phyloP scores from a whole-genome alignment of 2,329 filamentous ascomycete species.

The Aspergillus puulaauensis region DNA sequence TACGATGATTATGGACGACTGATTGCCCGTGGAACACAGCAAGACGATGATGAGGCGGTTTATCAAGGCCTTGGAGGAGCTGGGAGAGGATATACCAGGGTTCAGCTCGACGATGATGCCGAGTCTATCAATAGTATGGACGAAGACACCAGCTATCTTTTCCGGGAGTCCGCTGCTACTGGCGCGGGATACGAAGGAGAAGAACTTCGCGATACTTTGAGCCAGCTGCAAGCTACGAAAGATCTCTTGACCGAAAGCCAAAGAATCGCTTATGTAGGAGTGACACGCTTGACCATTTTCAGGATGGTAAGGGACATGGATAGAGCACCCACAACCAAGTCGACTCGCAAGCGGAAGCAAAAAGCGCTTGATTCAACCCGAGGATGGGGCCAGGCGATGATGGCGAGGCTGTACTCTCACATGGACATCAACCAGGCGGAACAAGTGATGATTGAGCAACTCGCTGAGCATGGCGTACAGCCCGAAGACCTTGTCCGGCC shows the following conservation, averaged over 20 bases:
- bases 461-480: constrained; percentile 86
- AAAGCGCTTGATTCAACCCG: constrained; percentile 74
- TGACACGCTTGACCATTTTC: constrained; percentile 78
- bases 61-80: constrained; percentile 82
- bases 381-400: constrained; percentile 99
- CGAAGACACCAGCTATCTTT: constrained; percentile 94
- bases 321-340: constrained; percentile 57
- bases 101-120: constrained; percentile 92
- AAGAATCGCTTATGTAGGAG: constrained; percentile 90
- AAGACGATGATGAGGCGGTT: constrained; percentile 67
- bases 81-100: constrained; percentile 90
- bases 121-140: constrained; percentile 95
- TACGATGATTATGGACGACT: constrained; percentile 93
- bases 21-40: constrained; percentile 74
- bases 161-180: constrained; percentile 69
- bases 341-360: constrained; percentile 69
- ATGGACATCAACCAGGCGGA: constrained; percentile 91
- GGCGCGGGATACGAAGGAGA: constrained; percentile 68
- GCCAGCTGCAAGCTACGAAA: constrained; percentile 94
- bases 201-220: constrained; percentile 78
- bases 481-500: constrained; percentile 79
- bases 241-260: constrained; percentile 93
- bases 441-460: constrained; percentile 98
- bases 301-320: constrained; percentile 72
- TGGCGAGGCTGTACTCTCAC: constrained; percentile 88